These are phyloP conservation scores for Lactarius quietus DNA, from an alignment of 768 basidiomycete genomes.

Conservation along the genomic window DNA sequence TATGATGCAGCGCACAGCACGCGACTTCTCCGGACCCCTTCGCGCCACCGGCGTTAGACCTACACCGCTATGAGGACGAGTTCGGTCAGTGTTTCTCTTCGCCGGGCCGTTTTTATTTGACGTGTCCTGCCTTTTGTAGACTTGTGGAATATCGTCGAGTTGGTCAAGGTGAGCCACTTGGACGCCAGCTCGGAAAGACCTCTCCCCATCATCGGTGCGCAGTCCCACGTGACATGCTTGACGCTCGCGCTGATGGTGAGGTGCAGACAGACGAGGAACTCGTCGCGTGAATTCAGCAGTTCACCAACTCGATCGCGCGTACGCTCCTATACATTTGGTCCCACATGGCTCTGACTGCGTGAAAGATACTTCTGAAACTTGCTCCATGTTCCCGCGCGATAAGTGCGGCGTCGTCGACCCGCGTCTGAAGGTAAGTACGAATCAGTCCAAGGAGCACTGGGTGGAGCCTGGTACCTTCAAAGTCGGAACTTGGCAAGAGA, in stretches of 20 bases:
- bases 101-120: neutral
- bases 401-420: conserved; percentile 52
- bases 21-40: conserved; percentile 32
- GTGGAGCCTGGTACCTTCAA: too few species aligned
- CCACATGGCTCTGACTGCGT: too few species aligned
- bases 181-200: conserved; percentile 17
- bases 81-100: conserved; percentile 28
- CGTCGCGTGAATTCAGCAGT: conserved; percentile 19
- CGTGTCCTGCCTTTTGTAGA: too few species aligned
- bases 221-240: too few species aligned
- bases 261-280: conserved; percentile 32
- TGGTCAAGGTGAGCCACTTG: too few species aligned
- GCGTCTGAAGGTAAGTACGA: conserved; percentile 39
- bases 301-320: conserved; percentile 10
- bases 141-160: too few species aligned
- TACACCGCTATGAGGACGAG: conserved; percentile 34
- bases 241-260: neutral
- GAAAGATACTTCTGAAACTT: conserved; percentile 47
- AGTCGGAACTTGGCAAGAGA: too few species aligned
- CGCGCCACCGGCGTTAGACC: conserved; percentile 33
- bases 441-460: too few species aligned
- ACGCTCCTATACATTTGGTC: too few species aligned
- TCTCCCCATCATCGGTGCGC: conserved; percentile 31
- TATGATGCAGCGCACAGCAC: conserved; percentile 29
- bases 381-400: conserved; percentile 52